These are phyloP conservation scores for Neofusicoccum ribis DNA, from an alignment of 2,329 filamentous ascomycete species.

Conservation along the genomic window DNA sequence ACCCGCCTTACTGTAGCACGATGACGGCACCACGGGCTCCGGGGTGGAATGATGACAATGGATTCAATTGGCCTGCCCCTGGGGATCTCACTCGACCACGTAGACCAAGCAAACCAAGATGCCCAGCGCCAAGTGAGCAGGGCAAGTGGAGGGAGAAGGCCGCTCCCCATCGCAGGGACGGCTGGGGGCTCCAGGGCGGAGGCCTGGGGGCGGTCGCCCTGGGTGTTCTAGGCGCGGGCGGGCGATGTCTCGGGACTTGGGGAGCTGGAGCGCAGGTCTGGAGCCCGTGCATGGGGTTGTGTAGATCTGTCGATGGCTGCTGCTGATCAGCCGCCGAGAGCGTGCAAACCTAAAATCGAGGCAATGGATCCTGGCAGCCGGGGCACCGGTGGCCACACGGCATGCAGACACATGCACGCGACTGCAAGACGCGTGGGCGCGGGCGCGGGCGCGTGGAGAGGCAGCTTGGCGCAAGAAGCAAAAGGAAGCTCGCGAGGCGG, in stretches of 20 bases:
- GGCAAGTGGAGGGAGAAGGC: not conserved
- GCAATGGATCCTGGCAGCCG: not conserved
- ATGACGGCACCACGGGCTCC: not conserved
- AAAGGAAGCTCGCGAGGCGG: not conserved
- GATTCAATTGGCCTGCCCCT: not conserved
- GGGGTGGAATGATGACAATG: not conserved
- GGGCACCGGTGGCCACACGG: not conserved
- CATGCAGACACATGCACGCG: not conserved
- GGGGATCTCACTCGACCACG: not conserved
- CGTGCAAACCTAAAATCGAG: not conserved
- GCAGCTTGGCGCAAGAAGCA: not conserved
- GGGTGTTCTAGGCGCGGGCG: not conserved
- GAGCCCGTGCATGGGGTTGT: slow-evolving; percentile 1
- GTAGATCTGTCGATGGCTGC: slow-evolving; percentile 12
- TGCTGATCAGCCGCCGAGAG: slow-evolving; percentile 6
- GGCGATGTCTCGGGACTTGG: not conserved
- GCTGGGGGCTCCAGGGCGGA: not conserved
- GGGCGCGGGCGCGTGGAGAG: slow-evolving; percentile 7
- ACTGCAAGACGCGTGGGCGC: not conserved
- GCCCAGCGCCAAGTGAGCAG: not conserved
- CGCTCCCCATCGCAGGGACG: not conserved
- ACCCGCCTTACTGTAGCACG: not conserved
- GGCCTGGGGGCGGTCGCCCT: not conserved
- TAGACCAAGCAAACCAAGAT: slow-evolving; percentile 3
- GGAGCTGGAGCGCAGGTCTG: not conserved